These are phyloP conservation scores for Boletellus emodensis DNA, from an alignment of 768 basidiomycete species.

Conservation along the genomic window DNA sequence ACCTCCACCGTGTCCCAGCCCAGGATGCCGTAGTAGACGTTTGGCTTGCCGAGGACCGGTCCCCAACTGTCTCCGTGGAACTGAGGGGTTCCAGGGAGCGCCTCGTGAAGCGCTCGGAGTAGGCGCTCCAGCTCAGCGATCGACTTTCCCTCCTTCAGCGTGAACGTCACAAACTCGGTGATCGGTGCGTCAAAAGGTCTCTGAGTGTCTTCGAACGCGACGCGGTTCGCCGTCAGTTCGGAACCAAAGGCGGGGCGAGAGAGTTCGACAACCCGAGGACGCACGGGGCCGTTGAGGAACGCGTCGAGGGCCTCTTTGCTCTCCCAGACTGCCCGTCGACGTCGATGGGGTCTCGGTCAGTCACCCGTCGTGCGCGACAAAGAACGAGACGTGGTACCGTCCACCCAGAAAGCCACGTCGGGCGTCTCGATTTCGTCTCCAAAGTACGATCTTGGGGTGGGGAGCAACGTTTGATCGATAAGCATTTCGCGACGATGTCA, in stretches of 20 bases:
- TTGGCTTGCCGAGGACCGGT: slow-evolving; percentile 13
- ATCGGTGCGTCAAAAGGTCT: slow-evolving; percentile 22
- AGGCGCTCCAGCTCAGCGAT: slow-evolving; percentile 20
- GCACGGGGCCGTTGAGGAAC: slow-evolving; percentile 11
- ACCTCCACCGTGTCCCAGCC: slow-evolving; percentile 38
- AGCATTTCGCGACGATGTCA: slow-evolving; percentile 1
- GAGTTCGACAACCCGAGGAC: neutral
- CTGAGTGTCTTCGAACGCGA: slow-evolving; percentile 20
- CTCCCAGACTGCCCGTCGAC: slow-evolving; percentile 20
- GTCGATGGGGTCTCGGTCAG: neutral
- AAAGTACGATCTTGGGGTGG: slow-evolving; percentile 23
- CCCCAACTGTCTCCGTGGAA: slow-evolving; percentile 32
- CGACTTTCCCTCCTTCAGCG: slow-evolving; percentile 20
- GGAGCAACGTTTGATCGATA: neutral
- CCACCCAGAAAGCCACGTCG: slow-evolving; percentile 25
- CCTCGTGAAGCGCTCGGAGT: slow-evolving; percentile 19
- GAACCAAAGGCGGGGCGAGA: slow-evolving; percentile 16
- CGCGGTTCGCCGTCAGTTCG: slow-evolving; percentile 13
- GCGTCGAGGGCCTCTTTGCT: slow-evolving; percentile 17
- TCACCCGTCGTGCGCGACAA: slow-evolving; percentile 3
- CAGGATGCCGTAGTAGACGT: slow-evolving; percentile 28
- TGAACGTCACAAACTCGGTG: slow-evolving; percentile 35
- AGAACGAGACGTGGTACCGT: slow-evolving; percentile 3
- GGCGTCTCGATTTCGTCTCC: slow-evolving; percentile 29
- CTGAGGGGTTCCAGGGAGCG: slow-evolving; percentile 15